phyloP scores from a whole-genome alignment of 371 early-diverging fungal genomes.

The Scutellospora calospora region DNA sequence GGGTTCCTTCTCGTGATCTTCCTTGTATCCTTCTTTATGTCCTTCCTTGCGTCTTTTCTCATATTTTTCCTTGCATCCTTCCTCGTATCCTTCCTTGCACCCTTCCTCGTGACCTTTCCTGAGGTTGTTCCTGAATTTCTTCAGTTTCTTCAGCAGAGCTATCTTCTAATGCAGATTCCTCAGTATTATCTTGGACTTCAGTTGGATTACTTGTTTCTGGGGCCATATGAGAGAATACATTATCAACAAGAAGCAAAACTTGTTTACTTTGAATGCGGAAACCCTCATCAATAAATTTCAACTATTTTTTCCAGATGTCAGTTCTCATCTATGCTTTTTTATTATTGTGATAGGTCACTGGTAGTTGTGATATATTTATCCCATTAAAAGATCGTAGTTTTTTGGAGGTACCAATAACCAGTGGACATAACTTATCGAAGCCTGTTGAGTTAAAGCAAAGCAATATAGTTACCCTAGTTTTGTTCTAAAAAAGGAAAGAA shows the following conservation, averaged over 20 bases:
- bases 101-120: too few species aligned
- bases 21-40: too few species aligned
- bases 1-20: too few species aligned
- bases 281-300: background rate
- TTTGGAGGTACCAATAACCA: slow-evolving; percentile 41
- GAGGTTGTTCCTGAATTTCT: too few species aligned
- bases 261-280: slow-evolving; percentile 3
- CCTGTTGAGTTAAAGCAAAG: slow-evolving; percentile 41
- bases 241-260: slow-evolving; percentile 24
- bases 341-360: slow-evolving; percentile 25
- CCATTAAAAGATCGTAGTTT: background rate
- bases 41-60: too few species aligned
- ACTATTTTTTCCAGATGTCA: background rate
- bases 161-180: too few species aligned
- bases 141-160: too few species aligned
- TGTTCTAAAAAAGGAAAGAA: background rate
- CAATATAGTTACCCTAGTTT: slow-evolving; percentile 31
- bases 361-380: slow-evolving; percentile 2
- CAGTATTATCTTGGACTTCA: too few species aligned
- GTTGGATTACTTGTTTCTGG: too few species aligned
- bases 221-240: background rate
- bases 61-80: too few species aligned
- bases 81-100: too few species aligned
- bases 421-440: slow-evolving; percentile 23
- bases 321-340: slow-evolving; percentile 42